These are phyloP conservation scores for Amaranthus cruentus DNA, from an alignment of 148 eudicot species.

Conservation along the genomic window DNA sequence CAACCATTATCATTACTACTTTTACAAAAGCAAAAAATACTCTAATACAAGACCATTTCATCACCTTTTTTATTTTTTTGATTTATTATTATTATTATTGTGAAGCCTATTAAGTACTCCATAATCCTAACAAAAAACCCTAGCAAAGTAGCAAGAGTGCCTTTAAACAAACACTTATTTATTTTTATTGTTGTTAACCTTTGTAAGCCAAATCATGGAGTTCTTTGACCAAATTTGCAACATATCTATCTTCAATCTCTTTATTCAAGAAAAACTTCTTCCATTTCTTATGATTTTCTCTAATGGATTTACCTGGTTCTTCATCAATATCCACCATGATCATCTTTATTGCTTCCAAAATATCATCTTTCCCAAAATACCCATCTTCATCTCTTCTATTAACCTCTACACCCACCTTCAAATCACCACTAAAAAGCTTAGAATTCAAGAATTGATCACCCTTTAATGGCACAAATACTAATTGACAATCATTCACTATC, in stretches of 20 bases:
- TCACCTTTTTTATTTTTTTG: too few species aligned
- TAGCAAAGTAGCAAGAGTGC: too few species aligned
- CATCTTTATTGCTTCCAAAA: constrained; percentile 31
- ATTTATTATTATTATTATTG: too few species aligned
- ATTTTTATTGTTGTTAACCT: not conserved
- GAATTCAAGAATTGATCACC: constrained; percentile 46
- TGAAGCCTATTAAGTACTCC: too few species aligned
- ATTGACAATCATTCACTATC: constrained; percentile 43
- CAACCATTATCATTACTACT: too few species aligned
- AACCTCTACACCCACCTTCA: constrained; percentile 49
- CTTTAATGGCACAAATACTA: constrained; percentile 41
- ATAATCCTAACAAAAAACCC: too few species aligned
- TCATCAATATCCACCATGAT: constrained; percentile 32
- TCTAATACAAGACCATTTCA: too few species aligned
- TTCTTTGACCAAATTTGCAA: constrained; percentile 29
- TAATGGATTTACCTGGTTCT: constrained; percentile 26
- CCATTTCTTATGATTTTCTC: constrained; percentile 38
- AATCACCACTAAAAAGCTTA: constrained; percentile 32
- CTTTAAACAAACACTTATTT: too few species aligned
- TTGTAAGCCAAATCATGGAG: constrained; percentile 25
- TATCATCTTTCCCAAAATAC: constrained; percentile 40
- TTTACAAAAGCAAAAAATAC: too few species aligned
- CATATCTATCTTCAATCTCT: constrained; percentile 30
- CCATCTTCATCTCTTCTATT: constrained; percentile 56
- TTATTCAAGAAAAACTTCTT: constrained; percentile 30